Evolutionary conservation across 192 early-diverging fungal genomes (phyloP), one percentile per base, ranked within the genome.

Genomic region (Linnemannia hyalina): DNA sequence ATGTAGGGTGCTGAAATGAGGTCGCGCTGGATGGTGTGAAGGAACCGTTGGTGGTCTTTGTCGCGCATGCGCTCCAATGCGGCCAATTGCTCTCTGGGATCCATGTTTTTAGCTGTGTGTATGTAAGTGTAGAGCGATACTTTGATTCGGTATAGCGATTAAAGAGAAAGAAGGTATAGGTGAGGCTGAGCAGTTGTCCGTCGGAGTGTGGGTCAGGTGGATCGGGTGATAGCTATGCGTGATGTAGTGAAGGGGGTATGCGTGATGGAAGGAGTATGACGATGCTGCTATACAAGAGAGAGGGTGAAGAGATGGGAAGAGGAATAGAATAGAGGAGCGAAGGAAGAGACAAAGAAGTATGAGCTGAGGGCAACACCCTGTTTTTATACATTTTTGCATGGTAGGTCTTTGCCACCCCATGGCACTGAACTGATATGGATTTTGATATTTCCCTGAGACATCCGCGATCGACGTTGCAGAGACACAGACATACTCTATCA

Each of bases 1-100:
- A 79, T 84, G 20, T 10, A 26, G 29, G 77, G 52, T 3, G 82
- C 49, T 6, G 77, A 52, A 35, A 84, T 83, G 49, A 83, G 77
- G 20, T 78, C 70, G 32, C 35, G 18, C 54, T 78, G 82, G 63
- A 83, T 60, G 29, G 69, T 46, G 29, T 46, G 57, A 35, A 83
- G 13, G 1, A 84, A 55, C 1, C 47, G 29, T 22, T 22, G 32
- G 8, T 20, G 77, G 49, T 79, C 44, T 68, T 55, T 74, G 44
- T 84, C 36, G 32, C 36, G 73, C 22, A 75, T 35, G 7, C 29
- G 41, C 0, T 63, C 77, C 82, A 77, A 79, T 40, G 68, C 73
- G 29, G 76, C 60, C 0, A 84, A 36, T 54, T 79, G 65, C 6
- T 70, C 49, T 75, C 41, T n/a, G 26, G 77, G 73, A 57, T 84